phyloP scores from a whole-genome alignment of 768 basidiomycete species.

The Termitomyces sp. region DNA sequence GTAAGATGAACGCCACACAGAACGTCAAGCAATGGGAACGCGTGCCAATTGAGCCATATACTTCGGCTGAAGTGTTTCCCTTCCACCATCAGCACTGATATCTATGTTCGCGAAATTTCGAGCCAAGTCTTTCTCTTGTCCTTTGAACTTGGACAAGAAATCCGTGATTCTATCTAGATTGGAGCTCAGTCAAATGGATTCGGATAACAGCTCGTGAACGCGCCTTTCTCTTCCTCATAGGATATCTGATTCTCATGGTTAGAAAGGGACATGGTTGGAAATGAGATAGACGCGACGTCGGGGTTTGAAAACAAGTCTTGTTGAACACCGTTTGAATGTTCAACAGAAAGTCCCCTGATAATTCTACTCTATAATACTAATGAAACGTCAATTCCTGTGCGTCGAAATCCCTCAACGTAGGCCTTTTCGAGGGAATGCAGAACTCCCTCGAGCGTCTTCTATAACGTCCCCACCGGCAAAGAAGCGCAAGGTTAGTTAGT shows the following conservation, averaged over 20 bases:
- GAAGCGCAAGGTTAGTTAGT: conserved; percentile 6
- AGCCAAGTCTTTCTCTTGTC: conserved; percentile 60
- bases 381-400: conserved; percentile 11
- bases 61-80: conserved; percentile 46
- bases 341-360: not conserved
- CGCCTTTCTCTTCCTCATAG: conserved; percentile 74
- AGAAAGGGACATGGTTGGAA: conserved; percentile 57
- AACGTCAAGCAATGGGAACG: conserved; percentile 21
- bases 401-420: conserved; percentile 13
- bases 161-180: conserved; percentile 57
- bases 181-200: conserved; percentile 1
- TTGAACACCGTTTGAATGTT: not conserved
- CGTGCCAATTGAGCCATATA: conserved; percentile 83
- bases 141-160: conserved; percentile 68
- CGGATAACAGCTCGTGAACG: not conserved
- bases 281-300: conserved; percentile 22
- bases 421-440: conserved; percentile 1
- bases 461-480: conserved; percentile 5
- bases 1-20: conserved; percentile 12
- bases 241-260: conserved; percentile 54
- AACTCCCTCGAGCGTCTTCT: not conserved
- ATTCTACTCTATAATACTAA: not conserved
- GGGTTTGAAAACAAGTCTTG: conserved; percentile 27
- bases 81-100: conserved; percentile 43
- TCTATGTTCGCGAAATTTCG: conserved; percentile 66